Percentiles rank a stretch among this genome's conserved stretches.
Evolutionary conservation across 2,329 filamentous ascomycete genomes (phyloP).

Genomic region (Aspergillus neoniger): DNA sequence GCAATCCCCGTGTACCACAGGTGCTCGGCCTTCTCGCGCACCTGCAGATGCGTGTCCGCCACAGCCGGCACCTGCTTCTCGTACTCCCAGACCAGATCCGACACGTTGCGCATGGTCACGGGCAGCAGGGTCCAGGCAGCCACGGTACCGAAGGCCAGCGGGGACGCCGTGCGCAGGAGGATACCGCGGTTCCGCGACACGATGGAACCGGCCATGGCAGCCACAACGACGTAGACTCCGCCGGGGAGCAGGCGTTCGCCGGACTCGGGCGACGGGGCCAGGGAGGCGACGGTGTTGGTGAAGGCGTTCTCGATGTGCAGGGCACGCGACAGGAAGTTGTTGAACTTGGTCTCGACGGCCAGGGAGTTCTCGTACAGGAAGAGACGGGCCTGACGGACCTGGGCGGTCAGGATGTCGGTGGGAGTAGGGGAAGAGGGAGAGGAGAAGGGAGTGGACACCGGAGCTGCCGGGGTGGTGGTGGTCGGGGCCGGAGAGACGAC

Average conservation of each 20-base stretch:
- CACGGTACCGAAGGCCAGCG: slow-evolving; percentile 76
- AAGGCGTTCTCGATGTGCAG: slow-evolving; percentile 87
- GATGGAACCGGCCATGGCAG: slow-evolving; percentile 93
- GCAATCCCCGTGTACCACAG: slow-evolving; percentile 73
- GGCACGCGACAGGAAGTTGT: slow-evolving; percentile 75
- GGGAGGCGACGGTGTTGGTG: slow-evolving; percentile 81
- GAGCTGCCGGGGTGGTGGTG: slow-evolving; percentile 67
- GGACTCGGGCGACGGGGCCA: slow-evolving; percentile 81
- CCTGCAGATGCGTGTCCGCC: slow-evolving; percentile 74
- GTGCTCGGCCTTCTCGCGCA: slow-evolving; percentile 68
- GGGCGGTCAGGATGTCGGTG: slow-evolving; percentile 81
- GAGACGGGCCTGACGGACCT: slow-evolving; percentile 78
- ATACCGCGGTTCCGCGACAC: slow-evolving; percentile 85
- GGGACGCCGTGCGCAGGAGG: slow-evolving; percentile 73
- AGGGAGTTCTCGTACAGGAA: slow-evolving; percentile 76
- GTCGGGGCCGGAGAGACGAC: slow-evolving; percentile 22
- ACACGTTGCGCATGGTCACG: slow-evolving; percentile 85
- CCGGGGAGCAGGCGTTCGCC: slow-evolving; percentile 90
- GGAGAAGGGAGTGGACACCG: slow-evolving; percentile 43
- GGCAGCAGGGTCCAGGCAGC: slow-evolving; percentile 85
- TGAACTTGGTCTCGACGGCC: slow-evolving; percentile 77
- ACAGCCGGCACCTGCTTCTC: slow-evolving; percentile 85
- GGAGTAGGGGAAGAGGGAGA: slow-evolving; percentile 63
- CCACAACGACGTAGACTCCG: slow-evolving; percentile 86
- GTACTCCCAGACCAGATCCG: slow-evolving; percentile 84